phyloP scores from a whole-genome alignment of 768 basidiomycete species.

The Nidularia sp. region DNA sequence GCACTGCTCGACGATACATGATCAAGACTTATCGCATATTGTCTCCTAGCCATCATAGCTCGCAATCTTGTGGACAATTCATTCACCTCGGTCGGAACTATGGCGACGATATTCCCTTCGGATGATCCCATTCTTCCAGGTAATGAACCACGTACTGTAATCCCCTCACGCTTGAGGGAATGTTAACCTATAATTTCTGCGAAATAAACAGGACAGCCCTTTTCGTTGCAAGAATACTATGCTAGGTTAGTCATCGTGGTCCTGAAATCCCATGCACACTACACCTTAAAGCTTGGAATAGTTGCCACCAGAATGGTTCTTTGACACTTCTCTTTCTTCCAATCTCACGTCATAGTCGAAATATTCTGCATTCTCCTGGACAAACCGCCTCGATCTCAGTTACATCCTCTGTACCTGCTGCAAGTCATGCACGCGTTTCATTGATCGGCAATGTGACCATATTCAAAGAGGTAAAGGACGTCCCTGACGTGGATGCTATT shows the following conservation, averaged over 20 bases:
- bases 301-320: constrained; percentile 50
- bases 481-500: constrained; percentile 26
- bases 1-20: not conserved
- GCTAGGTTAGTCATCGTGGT: constrained; percentile 20
- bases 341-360: constrained; percentile 50
- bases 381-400: constrained; percentile 44
- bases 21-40: not conserved
- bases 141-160: constrained; percentile 4
- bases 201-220: constrained; percentile 33
- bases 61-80: constrained; percentile 36
- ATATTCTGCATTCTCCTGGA: constrained; percentile 34
- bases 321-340: constrained; percentile 47
- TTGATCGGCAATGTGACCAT: constrained; percentile 46
- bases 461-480: constrained; percentile 22
- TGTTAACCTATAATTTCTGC: not conserved
- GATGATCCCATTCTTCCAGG: constrained; percentile 34
- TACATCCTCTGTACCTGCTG: constrained; percentile 31
- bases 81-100: constrained; percentile 34
- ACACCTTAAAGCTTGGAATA: constrained; percentile 9
- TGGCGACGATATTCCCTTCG: constrained; percentile 45
- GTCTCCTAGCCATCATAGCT: constrained; percentile 33
- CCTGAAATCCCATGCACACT: not conserved
- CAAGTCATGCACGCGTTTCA: constrained; percentile 42
- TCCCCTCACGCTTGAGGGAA: not conserved
- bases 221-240: constrained; percentile 52